A percentile compares a stretch with the other conserved stretches of the same genome.
Evolutionary conservation across 139 green algal species (phyloP).

Genomic region (Coelastrella sp.): DNA sequence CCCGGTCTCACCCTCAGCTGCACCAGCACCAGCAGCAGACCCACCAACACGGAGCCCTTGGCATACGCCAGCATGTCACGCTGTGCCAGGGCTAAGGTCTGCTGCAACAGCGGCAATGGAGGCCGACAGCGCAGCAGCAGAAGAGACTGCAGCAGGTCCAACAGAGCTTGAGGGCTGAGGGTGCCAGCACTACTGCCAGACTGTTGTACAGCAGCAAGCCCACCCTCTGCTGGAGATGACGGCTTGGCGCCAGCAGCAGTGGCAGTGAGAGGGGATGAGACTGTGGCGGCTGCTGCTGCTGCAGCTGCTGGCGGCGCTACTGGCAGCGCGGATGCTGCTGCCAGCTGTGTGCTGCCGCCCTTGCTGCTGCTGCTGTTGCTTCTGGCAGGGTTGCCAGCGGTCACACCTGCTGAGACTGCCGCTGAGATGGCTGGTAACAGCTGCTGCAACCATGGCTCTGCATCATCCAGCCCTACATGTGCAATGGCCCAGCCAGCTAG

Average conservation of each 20-base stretch:
- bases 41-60: slow-evolving; percentile 1
- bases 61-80: slow-evolving; percentile 16
- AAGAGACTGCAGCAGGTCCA: slow-evolving; percentile 24
- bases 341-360: neutral
- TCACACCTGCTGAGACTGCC: neutral
- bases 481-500: neutral
- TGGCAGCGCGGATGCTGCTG: neutral
- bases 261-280: neutral
- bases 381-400: neutral
- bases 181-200: neutral
- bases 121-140: slow-evolving; percentile 24
- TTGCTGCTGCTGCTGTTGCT: neutral
- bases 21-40: slow-evolving; percentile 31
- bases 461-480: neutral
- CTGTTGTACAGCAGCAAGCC: slow-evolving; percentile 4
- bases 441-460: neutral
- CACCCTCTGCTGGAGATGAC: neutral
- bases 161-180: neutral
- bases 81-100: neutral
- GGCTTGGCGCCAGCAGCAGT: neutral
- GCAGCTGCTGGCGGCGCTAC: neutral
- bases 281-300: neutral
- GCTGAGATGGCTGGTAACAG: slow-evolving; percentile 1
- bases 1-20: slow-evolving; percentile 30
- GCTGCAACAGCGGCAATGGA: neutral